Evolutionary conservation across 2,329 filamentous ascomycete species (phyloP), one percentile per base, ranked within the genome.

Genomic region (Aspergillus brasiliensis): DNA sequence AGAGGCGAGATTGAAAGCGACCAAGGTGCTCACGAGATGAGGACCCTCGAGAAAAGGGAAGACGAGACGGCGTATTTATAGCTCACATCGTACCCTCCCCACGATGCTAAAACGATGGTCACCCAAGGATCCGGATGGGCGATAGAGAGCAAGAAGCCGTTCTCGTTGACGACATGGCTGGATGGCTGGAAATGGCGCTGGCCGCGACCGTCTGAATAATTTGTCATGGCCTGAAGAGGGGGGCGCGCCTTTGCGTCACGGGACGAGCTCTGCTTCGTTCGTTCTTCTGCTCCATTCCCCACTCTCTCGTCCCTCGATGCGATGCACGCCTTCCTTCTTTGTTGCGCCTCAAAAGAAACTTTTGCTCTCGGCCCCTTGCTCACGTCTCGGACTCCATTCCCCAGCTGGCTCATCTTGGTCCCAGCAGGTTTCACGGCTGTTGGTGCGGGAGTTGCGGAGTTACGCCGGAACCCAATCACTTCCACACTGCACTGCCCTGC

Each of bases 201-300:
- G 40, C 44, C n/a, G 40, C 27, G 58, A 46, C 57, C 53, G 57
- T 42, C 27, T 17, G 86, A 86, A 58, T 66, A 63, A 63, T 67
- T 66, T 64, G 63, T 65, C 63, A 66, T 62, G 59, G 56, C 28
- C 31, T 34, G 27, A 56, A 59, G 59, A 49, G 49, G 52, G 52
- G 23, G 52, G 23, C 38, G 31, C 31, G 11, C 31, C 31, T 28
- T 58, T 54, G 44, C 56, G 56, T 58, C 58, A 57, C 40, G 34
- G 46, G 31, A 31, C 19, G 21, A 11, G 55, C 57, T 59, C 44
- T 44, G 31, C 48, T 56, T 49, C 19, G 44, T 15, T 23, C 44
- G 40, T 25, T 19, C 15, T 25, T 8, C 44, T 21, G 13, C 23
- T 23, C 25, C 19, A 28, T 6, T 19, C 40, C 19, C 38, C 44